Percentiles rank a stretch among this genome's conserved stretches.
phyloP scores from a whole-genome alignment of 768 basidiomycete genomes.

The Rhizopogon sp. region DNA sequence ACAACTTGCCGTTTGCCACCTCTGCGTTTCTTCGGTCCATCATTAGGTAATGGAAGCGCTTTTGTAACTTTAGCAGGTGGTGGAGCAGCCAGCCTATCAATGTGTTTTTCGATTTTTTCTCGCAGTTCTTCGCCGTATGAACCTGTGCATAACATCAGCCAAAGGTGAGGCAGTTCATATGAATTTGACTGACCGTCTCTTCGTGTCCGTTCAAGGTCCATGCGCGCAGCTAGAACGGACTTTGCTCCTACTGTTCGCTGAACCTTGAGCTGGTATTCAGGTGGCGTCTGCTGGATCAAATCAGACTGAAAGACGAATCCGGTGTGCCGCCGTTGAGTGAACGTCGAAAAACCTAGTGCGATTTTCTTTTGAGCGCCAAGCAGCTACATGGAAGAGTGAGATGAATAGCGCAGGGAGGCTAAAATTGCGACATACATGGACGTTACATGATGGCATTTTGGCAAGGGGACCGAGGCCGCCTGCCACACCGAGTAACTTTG shows the following conservation, averaged over 20 bases:
- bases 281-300: constrained; percentile 76
- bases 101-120: constrained; percentile 89
- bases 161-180: neutral
- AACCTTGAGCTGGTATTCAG: constrained; percentile 86
- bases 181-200: constrained; percentile 63
- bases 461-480: constrained; percentile 88
- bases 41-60: constrained; percentile 90
- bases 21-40: constrained; percentile 91
- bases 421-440: constrained; percentile 59
- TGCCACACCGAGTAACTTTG: constrained; percentile 95
- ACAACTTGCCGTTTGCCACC: constrained; percentile 83
- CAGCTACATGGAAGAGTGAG: constrained; percentile 45
- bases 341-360: constrained; percentile 87
- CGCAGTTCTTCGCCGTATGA: constrained; percentile 77
- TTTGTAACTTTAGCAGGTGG: constrained; percentile 92
- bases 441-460: constrained; percentile 94
- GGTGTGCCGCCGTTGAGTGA: constrained; percentile 84
- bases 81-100: constrained; percentile 89
- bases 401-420: neutral
- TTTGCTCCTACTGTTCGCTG: constrained; percentile 95
- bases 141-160: constrained; percentile 32
- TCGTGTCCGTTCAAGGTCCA: constrained; percentile 84
- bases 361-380: constrained; percentile 93
- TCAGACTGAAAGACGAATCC: constrained; percentile 97
- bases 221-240: constrained; percentile 81